Percentiles rank a stretch among this genome's conserved stretches.
These are phyloP conservation scores for Podospora tetraspora DNA, from an alignment of 495 filamentous ascomycete genomes.

Conservation along the genomic window DNA sequence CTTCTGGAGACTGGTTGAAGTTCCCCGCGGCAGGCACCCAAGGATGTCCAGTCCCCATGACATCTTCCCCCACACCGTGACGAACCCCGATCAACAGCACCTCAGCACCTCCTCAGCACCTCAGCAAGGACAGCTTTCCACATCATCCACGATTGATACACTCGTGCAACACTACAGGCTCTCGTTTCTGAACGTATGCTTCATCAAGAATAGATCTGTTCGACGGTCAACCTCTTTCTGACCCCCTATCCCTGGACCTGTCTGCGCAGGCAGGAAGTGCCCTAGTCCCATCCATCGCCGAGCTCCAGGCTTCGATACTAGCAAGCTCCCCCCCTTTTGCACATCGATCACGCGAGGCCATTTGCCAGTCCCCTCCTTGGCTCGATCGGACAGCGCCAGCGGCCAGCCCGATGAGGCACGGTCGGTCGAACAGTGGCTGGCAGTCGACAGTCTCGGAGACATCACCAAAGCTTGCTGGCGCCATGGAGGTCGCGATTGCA, in stretches of 20 bases:
- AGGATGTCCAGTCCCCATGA: not conserved
- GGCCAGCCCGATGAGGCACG: conserved; percentile 17
- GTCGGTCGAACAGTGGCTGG: conserved; percentile 26
- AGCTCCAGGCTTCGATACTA: not conserved
- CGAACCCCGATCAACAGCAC: not conserved
- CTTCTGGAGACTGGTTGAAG: not conserved
- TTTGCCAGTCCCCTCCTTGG: not conserved
- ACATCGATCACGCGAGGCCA: not conserved
- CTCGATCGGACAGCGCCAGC: not conserved
- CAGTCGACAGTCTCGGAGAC: conserved; percentile 26
- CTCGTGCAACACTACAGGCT: not conserved
- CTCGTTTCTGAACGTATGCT: not conserved
- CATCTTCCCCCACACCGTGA: not conserved
- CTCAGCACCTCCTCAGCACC: not conserved
- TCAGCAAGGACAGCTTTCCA: not conserved
- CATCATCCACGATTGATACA: not conserved
- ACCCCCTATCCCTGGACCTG: not conserved
- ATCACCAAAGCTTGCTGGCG: conserved; percentile 27
- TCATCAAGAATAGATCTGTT: not conserved
- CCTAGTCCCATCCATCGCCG: not conserved
- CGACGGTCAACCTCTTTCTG: not conserved
- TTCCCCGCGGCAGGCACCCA: conserved; percentile 2
- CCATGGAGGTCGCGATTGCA: conserved; percentile 42
- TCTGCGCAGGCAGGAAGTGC: not conserved
- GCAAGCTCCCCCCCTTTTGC: not conserved